phyloP scores from a whole-genome alignment of 352 stramenopile species.

The Phytophthora macrochlamydospora region DNA sequence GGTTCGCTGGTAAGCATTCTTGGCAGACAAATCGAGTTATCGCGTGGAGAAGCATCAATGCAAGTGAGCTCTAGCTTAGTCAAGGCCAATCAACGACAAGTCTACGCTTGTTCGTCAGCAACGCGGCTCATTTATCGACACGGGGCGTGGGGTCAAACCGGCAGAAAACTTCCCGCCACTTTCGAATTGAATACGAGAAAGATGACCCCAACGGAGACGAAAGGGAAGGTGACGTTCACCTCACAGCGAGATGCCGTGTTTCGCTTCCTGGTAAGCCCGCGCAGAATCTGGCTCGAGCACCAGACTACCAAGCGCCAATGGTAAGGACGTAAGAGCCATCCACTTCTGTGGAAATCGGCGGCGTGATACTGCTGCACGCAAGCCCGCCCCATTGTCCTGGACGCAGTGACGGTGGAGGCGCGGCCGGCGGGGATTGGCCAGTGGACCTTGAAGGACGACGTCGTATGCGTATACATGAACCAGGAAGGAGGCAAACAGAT shows the following conservation, averaged over 20 bases:
- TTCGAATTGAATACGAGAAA: constrained; percentile 11
- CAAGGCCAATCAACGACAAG: background rate
- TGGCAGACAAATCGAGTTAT: too few relatives aligned
- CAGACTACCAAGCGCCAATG: constrained; percentile 27
- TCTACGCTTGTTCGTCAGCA: constrained; percentile 9
- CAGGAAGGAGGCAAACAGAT: too few relatives aligned
- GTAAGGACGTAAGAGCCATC: constrained; percentile 1
- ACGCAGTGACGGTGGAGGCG: too few relatives aligned
- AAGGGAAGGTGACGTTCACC: constrained; percentile 18
- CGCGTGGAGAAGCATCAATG: too few relatives aligned
- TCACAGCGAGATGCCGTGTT: constrained; percentile 22
- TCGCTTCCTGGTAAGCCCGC: constrained; percentile 15
- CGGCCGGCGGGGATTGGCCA: too few relatives aligned
- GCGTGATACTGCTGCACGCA: too few relatives aligned
- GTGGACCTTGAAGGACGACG: too few relatives aligned
- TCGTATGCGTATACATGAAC: too few relatives aligned
- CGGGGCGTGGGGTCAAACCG: background rate
- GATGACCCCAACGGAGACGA: constrained; percentile 11
- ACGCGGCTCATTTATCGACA: background rate
- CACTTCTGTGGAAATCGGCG: too few relatives aligned
- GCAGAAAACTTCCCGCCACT: constrained; percentile 7
- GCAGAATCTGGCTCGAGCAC: constrained; percentile 26
- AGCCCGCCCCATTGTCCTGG: too few relatives aligned
- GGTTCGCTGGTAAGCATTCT: too few relatives aligned
- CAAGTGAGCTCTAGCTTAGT: too few relatives aligned